Evolutionary conservation across 1,284 basidiomycete genomes (phyloP).

Genomic region (Cutaneotrichosporon curvatum): DNA sequence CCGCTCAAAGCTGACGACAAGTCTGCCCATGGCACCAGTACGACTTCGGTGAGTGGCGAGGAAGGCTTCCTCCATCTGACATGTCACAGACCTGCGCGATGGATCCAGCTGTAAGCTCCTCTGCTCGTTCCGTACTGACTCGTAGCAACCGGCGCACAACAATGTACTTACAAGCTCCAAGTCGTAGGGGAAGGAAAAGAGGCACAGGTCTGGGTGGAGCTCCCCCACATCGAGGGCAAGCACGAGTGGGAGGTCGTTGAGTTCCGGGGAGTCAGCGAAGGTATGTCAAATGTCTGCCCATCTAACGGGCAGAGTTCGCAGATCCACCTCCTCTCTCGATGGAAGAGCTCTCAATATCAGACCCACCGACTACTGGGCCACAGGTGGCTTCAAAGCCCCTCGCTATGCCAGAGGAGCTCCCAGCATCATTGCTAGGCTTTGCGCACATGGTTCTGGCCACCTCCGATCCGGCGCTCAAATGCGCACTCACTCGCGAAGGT

Average conservation of each 20-base stretch:
- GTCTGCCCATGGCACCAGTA: slow-evolving; percentile 81
- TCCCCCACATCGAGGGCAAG: slow-evolving; percentile 50
- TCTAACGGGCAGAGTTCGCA: slow-evolving; percentile 55
- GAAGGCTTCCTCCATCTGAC: not conserved
- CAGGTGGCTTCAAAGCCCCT: not conserved
- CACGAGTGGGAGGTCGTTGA: slow-evolving; percentile 63
- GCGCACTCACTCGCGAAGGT: slow-evolving; percentile 39
- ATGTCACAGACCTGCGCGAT: slow-evolving; percentile 41
- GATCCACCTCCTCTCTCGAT: slow-evolving; percentile 54
- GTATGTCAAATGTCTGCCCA: slow-evolving; percentile 41
- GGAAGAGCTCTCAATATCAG: slow-evolving; percentile 12
- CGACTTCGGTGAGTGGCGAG: slow-evolving; percentile 31
- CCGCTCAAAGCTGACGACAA: slow-evolving; percentile 48
- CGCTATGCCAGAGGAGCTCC: slow-evolving; percentile 23
- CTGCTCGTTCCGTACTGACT: slow-evolving; percentile 47
- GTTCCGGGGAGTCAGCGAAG: slow-evolving; percentile 72
- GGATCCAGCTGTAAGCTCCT: slow-evolving; percentile 58
- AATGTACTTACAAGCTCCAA: slow-evolving; percentile 68
- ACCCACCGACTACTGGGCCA: slow-evolving; percentile 6
- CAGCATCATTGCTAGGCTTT: slow-evolving; percentile 40
- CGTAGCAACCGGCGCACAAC: slow-evolving; percentile 62
- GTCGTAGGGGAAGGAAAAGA: slow-evolving; percentile 48
- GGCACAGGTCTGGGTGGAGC: slow-evolving; percentile 58
- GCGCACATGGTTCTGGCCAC: slow-evolving; percentile 45
- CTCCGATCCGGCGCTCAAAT: slow-evolving; percentile 40